A percentile compares a stretch with the other conserved stretches of the same genome.
phyloP scores from a whole-genome alignment of 2,329 filamentous ascomycete species.

The Rosellinia necatrix region DNA sequence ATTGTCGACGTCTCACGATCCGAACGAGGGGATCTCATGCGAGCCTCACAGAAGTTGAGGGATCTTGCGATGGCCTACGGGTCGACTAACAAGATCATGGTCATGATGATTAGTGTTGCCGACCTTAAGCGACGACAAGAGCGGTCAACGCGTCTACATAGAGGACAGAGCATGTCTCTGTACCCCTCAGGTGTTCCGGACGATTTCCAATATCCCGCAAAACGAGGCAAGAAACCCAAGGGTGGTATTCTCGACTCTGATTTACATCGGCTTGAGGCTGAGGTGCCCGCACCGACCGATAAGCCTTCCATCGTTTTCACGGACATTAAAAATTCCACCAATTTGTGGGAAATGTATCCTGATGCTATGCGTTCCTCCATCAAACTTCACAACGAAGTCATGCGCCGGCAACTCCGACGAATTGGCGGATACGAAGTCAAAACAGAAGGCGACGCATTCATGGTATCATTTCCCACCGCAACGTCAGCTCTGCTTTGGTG shows the following conservation, averaged over 20 bases:
- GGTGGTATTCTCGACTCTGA: conserved; percentile 79
- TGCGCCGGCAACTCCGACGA: conserved; percentile 88
- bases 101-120: conserved; percentile 95
- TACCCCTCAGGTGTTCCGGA: conserved; percentile 76
- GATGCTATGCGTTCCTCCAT: conserved; percentile 96
- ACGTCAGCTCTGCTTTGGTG: conserved; percentile 95
- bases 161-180: conserved; percentile 84
- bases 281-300: conserved; percentile 88
- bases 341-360: conserved; percentile 93
- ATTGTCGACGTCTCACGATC: conserved; percentile 89
- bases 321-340: conserved; percentile 98
- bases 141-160: conserved; percentile 67
- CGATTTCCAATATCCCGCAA: conserved; percentile 67
- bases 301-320: conserved; percentile 96
- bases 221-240: conserved; percentile 67
- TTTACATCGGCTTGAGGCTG: conserved; percentile 82
- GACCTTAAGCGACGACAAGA: conserved; percentile 85
- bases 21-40: conserved; percentile 89
- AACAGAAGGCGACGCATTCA: conserved; percentile 98
- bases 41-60: conserved; percentile 89
- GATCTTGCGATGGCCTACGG: conserved; percentile 96
- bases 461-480: conserved; percentile 97
- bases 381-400: conserved; percentile 95
- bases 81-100: conserved; percentile 93
- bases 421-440: conserved; percentile 99